Evolutionary conservation across 768 basidiomycete genomes (phyloP).

Genomic region (Hydnomerulius pinastri): DNA sequence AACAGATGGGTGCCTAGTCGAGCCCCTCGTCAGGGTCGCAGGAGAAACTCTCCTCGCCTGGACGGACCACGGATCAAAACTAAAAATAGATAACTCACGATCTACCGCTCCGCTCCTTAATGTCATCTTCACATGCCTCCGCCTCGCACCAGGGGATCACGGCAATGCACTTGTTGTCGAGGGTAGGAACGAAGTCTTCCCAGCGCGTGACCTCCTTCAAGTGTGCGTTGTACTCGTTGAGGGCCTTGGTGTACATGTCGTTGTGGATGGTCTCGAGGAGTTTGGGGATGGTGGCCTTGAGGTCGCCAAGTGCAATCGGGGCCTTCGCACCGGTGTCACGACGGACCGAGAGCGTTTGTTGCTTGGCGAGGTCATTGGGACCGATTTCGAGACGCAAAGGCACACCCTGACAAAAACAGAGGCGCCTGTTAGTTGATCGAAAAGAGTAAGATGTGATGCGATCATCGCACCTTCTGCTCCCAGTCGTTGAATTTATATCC

Average conservation of each 20-base stretch:
- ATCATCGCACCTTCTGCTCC: slow-evolving; percentile 83
- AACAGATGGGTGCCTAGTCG: not conserved
- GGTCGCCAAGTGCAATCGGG: slow-evolving; percentile 50
- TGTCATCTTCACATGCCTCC: slow-evolving; percentile 93
- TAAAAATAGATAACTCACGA: slow-evolving; percentile 49
- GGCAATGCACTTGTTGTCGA: slow-evolving; percentile 86
- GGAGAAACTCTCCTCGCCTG: not conserved
- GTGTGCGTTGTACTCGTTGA: slow-evolving; percentile 67
- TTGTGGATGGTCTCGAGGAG: slow-evolving; percentile 85
- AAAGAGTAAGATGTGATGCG: not conserved
- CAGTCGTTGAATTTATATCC: slow-evolving; percentile 99
- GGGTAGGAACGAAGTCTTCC: slow-evolving; percentile 89
- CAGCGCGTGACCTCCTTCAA: slow-evolving; percentile 78
- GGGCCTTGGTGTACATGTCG: slow-evolving; percentile 85
- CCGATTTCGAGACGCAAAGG: slow-evolving; percentile 97
- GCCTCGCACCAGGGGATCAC: slow-evolving; percentile 97
- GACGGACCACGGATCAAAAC: not conserved
- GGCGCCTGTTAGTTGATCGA: not conserved
- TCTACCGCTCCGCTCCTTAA: slow-evolving; percentile 90
- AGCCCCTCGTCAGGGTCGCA: not conserved
- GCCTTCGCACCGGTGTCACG: slow-evolving; percentile 72
- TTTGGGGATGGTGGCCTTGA: slow-evolving; percentile 51
- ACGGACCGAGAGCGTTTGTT: slow-evolving; percentile 81
- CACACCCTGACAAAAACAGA: slow-evolving; percentile 66
- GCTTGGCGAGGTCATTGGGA: slow-evolving; percentile 84